Base-by-base conservation (phyloP, 495 filamentous ascomycete species). In the Podospora appendiculata region DNA sequence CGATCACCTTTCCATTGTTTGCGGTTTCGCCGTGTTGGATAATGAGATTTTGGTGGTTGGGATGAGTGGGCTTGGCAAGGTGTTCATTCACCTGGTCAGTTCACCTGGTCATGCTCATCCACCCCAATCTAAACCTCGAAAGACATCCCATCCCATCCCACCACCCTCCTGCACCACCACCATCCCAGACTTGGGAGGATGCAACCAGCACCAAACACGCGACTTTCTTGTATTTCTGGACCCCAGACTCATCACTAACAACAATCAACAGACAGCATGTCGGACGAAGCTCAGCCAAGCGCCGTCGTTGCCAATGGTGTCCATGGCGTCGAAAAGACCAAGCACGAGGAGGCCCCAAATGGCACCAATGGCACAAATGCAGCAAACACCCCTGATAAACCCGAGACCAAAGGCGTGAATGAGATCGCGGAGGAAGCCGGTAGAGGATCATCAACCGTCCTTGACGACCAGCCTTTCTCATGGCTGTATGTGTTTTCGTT, bases 401-500 rank as follows among this genome's bases (percentile, higher is more conserved):
- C 35, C 18, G 19, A 41, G 16, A 34, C 5, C 40, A 33, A 50
- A 7, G 48, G 6, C 17, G 8, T n/a, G 6, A 38, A 42, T 12
- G 44, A 14, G 2, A 36, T 12, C 14, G 17, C 32, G 7, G 49
- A 39, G 41, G 13, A 32, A 33, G 44, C 9, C 33, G 35, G 38
- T 17, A 16, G 25, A 35, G 32, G 4, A 14, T 9, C 8, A 43
- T 10, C 10, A 43, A 13, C 18, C 45, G 34, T 32, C 39, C 16
- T 32, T 8, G 48, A 59, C 13, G 12, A 54, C 7, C 34, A 16
- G 18, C 53, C 61, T 36, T 69, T 69, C 42, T 62, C 64, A 6
- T 69, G 66, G 66, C 60, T 69, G 66, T 67, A 59, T 59, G 66
- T 59, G 33, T 17, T 7, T 17, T 45, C 18, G 25, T 17, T 25